phyloP scores from a whole-genome alignment of 1,284 basidiomycete species.

The Ustilago crameri region DNA sequence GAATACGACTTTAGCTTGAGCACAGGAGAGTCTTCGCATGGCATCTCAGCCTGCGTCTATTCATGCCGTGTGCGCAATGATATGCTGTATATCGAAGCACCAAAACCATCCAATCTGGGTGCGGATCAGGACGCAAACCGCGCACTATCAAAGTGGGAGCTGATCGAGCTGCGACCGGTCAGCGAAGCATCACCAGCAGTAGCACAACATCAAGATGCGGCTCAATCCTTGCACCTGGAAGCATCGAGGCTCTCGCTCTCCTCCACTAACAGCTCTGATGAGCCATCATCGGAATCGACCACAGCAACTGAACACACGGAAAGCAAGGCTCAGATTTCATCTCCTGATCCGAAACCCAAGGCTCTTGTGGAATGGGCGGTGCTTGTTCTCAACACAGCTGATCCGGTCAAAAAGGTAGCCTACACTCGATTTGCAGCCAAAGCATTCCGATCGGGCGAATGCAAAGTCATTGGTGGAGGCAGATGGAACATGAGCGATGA shows the following conservation, averaged over 20 bases:
- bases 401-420: conserved; percentile 78
- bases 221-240: conserved; percentile 32
- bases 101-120: conserved; percentile 11
- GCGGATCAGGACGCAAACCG: conserved; percentile 8
- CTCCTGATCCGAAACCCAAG: conserved; percentile 51
- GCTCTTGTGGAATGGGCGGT: conserved; percentile 81
- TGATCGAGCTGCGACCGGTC: conserved; percentile 81
- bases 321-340: conserved; percentile 6
- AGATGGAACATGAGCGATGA: conserved; percentile 31
- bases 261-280: conserved; percentile 16
- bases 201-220: conserved; percentile 24
- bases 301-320: background rate
- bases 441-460: conserved; percentile 77
- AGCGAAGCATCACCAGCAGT: conserved; percentile 74
- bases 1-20: conserved; percentile 80
- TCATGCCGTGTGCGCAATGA: conserved; percentile 73
- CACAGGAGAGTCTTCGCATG: conserved; percentile 80
- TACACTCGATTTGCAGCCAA: conserved; percentile 78
- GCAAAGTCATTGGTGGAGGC: conserved; percentile 74
- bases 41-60: conserved; percentile 82
- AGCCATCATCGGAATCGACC: background rate
- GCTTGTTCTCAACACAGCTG: conserved; percentile 77
- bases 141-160: conserved; percentile 72
- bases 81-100: conserved; percentile 52
- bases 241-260: conserved; percentile 15